phyloP scores from a whole-genome alignment of 306 rosid species.

The Cicer chorassanicum region DNA sequence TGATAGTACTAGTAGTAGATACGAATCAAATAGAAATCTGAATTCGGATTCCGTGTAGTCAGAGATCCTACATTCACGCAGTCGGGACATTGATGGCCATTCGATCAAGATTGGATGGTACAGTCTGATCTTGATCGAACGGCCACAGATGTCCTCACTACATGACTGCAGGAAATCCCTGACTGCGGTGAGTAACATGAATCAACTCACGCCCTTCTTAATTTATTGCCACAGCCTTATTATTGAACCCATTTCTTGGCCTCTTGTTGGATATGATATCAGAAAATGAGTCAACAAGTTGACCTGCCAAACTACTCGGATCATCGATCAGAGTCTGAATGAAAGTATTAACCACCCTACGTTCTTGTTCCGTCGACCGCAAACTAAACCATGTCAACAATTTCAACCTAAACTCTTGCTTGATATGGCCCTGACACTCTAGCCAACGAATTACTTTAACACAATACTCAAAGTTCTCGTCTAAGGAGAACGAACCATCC shows the following conservation, averaged over 20 bases:
- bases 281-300: conserved; percentile 90
- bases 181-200: conserved; percentile 38
- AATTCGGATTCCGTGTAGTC: too few relatives aligned
- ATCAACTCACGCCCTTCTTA: conserved; percentile 41
- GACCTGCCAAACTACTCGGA: conserved; percentile 98
- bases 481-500: conserved; percentile 75
- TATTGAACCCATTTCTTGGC: conserved; percentile 74
- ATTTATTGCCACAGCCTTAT: conserved; percentile 65
- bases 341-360: conserved; percentile 96
- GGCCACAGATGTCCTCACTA: too few relatives aligned
- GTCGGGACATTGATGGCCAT: too few relatives aligned
- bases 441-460: conserved; percentile 98
- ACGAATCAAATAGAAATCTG: conserved; percentile 54
- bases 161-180: too few relatives aligned
- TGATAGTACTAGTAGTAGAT: conserved; percentile 40
- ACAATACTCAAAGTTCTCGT: conserved; percentile 94
- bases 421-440: conserved; percentile 93
- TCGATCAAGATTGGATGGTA: too few relatives aligned
- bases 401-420: conserved; percentile 89
- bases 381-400: conserved; percentile 99
- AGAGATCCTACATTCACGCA: too few relatives aligned
- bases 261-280: conserved; percentile 90
- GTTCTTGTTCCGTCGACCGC: conserved; percentile 97
- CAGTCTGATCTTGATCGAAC: too few relatives aligned
- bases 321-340: conserved; percentile 96